phyloP scores from a whole-genome alignment of 495 filamentous ascomycete genomes.

The Neurospora africana region DNA sequence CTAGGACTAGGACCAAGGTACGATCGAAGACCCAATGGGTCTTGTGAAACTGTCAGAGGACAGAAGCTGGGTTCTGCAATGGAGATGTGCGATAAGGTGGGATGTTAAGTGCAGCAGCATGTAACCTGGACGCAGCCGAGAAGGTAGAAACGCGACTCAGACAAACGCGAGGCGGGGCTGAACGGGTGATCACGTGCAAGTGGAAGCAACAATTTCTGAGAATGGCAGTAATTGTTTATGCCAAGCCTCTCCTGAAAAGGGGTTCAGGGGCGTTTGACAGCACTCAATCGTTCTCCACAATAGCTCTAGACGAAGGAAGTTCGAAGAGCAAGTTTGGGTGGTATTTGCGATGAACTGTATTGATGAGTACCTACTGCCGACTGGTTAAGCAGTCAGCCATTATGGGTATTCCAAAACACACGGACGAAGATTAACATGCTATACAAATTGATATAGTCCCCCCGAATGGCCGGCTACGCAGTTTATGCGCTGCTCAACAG shows the following conservation, averaged over 20 bases:
- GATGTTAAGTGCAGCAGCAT: not conserved
- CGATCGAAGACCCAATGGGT: not conserved
- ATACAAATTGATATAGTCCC: not conserved
- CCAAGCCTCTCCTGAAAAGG: not conserved
- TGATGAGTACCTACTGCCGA: not conserved
- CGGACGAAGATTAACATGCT: not conserved
- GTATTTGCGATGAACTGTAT: not conserved
- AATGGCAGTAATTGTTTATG: not conserved
- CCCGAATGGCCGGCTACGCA: not conserved
- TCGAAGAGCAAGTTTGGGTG: not conserved
- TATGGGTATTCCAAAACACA: not conserved
- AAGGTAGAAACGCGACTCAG: not conserved
- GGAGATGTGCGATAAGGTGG: not conserved
- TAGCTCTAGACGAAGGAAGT: not conserved
- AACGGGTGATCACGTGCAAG: not conserved
- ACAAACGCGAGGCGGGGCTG: not conserved
- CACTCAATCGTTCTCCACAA: not conserved
- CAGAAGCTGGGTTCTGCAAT: not conserved
- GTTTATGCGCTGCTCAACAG: slow-evolving; percentile 43
- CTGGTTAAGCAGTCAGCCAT: not conserved
- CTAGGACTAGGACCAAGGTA: not conserved
- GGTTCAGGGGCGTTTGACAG: not conserved
- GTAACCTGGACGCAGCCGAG: not conserved
- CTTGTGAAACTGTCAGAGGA: not conserved
- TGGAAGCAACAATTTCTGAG: not conserved